These are phyloP conservation scores for Olyra latifolia DNA, from an alignment of 176 grass and related monocot species.

Conservation along the genomic window DNA sequence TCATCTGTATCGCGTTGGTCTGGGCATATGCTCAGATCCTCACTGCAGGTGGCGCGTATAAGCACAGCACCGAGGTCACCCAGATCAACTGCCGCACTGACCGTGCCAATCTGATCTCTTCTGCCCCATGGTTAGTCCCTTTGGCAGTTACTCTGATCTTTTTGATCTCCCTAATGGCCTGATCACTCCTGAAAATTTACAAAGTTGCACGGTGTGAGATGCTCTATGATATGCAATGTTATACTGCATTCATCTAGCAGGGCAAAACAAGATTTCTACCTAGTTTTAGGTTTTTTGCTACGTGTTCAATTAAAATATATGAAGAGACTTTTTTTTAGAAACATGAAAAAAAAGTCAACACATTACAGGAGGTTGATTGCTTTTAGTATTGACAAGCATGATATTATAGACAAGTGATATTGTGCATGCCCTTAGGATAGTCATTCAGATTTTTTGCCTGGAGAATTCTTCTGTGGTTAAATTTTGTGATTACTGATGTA, in stretches of 20 bases:
- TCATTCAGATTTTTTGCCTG: neutral
- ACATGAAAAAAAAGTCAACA: no score
- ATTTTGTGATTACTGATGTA: conserved; percentile 9
- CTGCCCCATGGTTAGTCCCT: conserved; percentile 71
- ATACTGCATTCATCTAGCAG: neutral
- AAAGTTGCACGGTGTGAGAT: neutral
- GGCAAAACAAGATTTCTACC: neutral
- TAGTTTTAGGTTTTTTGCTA: neutral
- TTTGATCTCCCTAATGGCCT: neutral
- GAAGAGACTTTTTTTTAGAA: neutral
- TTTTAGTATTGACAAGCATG: no score
- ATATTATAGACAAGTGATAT: no score
- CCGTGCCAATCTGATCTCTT: conserved; percentile 79
- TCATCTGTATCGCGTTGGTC: conserved; percentile 64
- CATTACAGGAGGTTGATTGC: no score
- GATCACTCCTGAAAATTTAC: neutral
- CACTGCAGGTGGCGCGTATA: conserved; percentile 80
- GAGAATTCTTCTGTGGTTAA: neutral
- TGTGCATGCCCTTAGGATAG: neutral
- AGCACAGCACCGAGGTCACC: conserved; percentile 56
- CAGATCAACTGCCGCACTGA: conserved; percentile 88
- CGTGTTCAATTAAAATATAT: neutral
- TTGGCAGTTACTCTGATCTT: neutral
- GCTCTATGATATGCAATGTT: neutral
- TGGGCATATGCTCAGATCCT: conserved; percentile 91